phyloP scores from a whole-genome alignment of 208 protist genomes.

The Naegleria lovaniensis region DNA sequence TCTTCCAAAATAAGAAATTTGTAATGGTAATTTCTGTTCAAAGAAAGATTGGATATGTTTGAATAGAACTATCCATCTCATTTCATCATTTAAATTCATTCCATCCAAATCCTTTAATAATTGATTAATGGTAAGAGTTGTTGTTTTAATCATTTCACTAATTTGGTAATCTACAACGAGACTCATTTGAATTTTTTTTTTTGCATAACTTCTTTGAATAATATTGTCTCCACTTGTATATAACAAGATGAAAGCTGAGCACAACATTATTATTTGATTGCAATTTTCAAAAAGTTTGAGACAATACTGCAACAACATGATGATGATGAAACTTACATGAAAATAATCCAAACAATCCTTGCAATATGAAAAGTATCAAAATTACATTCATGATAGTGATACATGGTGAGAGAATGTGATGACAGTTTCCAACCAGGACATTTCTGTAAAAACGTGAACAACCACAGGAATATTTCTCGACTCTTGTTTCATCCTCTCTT shows the following conservation, averaged over 20 bases:
- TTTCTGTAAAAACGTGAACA: too few species aligned
- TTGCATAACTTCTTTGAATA: neutral
- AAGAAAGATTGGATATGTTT: neutral
- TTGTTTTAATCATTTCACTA: neutral
- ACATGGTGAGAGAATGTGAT: neutral
- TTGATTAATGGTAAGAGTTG: neutral
- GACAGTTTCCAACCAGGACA: too few species aligned
- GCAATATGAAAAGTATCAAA: neutral
- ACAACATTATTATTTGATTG: too few species aligned
- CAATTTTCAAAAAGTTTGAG: too few species aligned
- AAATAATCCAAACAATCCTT: constrained; percentile 1
- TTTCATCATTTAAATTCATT: neutral
- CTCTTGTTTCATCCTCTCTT: too few species aligned
- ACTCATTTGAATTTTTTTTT: neutral
- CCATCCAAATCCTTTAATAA: neutral
- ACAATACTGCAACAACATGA: too few species aligned
- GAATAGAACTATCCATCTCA: neutral
- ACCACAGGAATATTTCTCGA: too few species aligned
- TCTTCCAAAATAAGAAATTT: neutral
- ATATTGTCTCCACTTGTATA: too few species aligned
- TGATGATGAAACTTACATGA: neutral
- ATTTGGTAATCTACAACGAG: neutral
- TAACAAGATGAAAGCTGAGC: too few species aligned
- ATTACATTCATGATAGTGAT: neutral
- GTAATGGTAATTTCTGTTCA: neutral